These are phyloP conservation scores for Acer negundo DNA, from an alignment of 345 rosid genomes.

Conservation along the genomic window DNA sequence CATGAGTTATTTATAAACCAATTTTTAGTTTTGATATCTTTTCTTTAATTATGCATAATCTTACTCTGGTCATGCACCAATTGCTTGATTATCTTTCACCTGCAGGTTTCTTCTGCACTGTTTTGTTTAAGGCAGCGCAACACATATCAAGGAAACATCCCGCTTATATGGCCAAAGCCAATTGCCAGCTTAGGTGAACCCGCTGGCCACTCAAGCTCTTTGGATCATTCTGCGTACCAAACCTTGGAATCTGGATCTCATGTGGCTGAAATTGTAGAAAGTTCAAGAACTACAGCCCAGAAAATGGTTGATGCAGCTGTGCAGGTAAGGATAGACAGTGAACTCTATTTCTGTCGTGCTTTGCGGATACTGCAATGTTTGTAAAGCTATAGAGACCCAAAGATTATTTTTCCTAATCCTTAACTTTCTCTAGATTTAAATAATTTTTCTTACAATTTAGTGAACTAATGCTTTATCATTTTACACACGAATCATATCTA, in stretches of 20 bases:
- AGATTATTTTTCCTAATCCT: not conserved
- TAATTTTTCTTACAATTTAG: not conserved
- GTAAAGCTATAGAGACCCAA: not conserved
- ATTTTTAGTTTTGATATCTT: constrained; percentile 21
- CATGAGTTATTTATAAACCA: constrained; percentile 29
- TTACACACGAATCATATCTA: not conserved
- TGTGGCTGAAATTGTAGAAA: constrained; percentile 70
- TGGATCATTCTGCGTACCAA: constrained; percentile 44
- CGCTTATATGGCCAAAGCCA: constrained; percentile 31
- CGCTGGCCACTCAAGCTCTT: constrained; percentile 36
- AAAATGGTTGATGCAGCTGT: constrained; percentile 69
- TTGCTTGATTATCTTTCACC: constrained; percentile 17
- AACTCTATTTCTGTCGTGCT: not conserved
- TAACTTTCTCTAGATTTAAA: not conserved
- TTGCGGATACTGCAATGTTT: constrained; percentile 1
- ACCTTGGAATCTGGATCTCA: constrained; percentile 56
- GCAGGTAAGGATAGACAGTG: constrained; percentile 43
- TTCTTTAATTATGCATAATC: constrained; percentile 9
- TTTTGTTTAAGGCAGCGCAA: constrained; percentile 72
- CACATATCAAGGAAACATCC: constrained; percentile 61
- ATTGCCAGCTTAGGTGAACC: constrained; percentile 41
- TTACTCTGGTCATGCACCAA: constrained; percentile 1
- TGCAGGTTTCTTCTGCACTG: constrained; percentile 77
- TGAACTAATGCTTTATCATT: not conserved
- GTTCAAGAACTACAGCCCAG: constrained; percentile 64